Base-by-base conservation (phyloP, 768 basidiomycete species). In the Kwoniella heveanensis region DNA sequence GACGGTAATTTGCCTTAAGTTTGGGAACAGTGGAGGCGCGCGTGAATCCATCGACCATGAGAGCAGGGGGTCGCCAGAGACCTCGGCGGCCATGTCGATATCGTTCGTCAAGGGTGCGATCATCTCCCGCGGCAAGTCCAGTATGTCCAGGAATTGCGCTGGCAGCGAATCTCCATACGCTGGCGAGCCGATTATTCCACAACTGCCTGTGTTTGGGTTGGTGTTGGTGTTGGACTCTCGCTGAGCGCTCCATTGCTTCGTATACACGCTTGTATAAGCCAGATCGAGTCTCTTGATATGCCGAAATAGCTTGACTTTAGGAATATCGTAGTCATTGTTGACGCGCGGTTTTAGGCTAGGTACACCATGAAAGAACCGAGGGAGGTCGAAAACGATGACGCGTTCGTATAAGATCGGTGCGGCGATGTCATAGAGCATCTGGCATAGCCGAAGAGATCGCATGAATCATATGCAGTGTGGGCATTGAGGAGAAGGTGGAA, bases 221-320 rank as follows among this genome's bases (percentile, higher is more conserved):
- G 8, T 7, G 39, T 17, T 44, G 15, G 9, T 17, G 39, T 7
- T 17, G 8, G 8, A 10, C 4, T 44, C 39, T 8, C 5, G 39
- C 39, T 44, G 39, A 3, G 39, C 5, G 5, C 32, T 5, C 6
- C 39, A 17, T 10, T 19, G 39, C 4, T 46, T 48, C 2, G 46
- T 9, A 29, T 24, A 12, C 9, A 57, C 25, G n/a, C 25, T 26
- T 8, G 56, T 37, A 48, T 57, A 57, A 19, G 56, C 56, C 13
- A 57, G 44, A 22, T 57, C 56, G 12, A 57, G 46, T n/a, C 56
- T 24, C 30, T 57, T 57, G 56, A 57, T 48, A 19, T 57, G 22
- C 22, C 26, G 44, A 4, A 57, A 30, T 9, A 57, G 21, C 12
- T 29, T 24, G 25, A 24, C 15, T 57, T 57, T 57, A 3, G 44